Conservation (phyloP, 371 early-diverging fungal genomes). For the Chytridium lagenaria region DNA sequence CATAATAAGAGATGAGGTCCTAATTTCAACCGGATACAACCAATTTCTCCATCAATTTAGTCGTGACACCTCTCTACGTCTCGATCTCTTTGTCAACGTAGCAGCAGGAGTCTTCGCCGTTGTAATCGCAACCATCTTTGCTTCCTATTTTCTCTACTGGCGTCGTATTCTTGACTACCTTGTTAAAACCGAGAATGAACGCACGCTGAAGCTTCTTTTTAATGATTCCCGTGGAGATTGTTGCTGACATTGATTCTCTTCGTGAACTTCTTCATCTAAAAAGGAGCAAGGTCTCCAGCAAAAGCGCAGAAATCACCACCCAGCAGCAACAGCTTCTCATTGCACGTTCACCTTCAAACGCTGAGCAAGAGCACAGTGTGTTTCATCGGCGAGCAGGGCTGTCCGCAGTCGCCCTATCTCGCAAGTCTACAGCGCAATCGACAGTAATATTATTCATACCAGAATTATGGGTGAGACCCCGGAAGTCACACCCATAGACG, state of each 20-base stretch:
- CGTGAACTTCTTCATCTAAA: conserved; percentile 40
- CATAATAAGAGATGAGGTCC: background rate
- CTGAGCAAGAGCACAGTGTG: background rate
- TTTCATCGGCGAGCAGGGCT: background rate
- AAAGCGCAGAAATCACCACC: background rate
- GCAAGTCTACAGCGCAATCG: background rate
- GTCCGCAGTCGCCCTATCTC: conserved; percentile 3
- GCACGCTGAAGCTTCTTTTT: conserved; percentile 39
- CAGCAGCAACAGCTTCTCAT: background rate
- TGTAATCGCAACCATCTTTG: conserved; percentile 18
- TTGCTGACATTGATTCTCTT: conserved; percentile 40
- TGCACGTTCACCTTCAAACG: background rate
- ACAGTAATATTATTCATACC: background rate
- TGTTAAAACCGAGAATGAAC: conserved; percentile 38
- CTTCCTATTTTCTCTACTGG: conserved; percentile 32
- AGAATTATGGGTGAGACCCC: conserved; percentile 11
- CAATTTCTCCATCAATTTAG: conserved; percentile 10
- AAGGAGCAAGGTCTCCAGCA: conserved; percentile 7
- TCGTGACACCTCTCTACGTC: background rate
- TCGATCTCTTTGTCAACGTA: conserved; percentile 13
- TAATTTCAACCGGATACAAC: conserved; percentile 11
- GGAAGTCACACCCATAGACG: background rate
- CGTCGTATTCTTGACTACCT: conserved; percentile 29
- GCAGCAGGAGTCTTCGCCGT: conserved; percentile 16
- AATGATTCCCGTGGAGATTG: conserved; percentile 43